Conservation (phyloP, 2,329 filamentous ascomycete species). For the Colletotrichum phormii region DNA sequence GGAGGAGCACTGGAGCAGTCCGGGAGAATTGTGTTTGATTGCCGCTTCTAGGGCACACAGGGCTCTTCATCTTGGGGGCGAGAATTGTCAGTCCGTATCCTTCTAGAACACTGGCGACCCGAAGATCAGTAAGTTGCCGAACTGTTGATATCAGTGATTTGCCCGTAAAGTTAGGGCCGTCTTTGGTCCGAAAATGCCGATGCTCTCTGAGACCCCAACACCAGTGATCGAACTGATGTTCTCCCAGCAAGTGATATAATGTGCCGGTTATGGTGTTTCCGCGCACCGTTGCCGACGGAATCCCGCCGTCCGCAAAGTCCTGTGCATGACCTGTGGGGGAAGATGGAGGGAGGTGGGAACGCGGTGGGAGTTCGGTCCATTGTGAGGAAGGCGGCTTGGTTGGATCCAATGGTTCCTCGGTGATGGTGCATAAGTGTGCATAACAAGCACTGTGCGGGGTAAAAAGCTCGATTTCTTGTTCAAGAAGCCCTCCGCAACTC, state of each 20-base stretch:
- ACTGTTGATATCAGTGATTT: neutral
- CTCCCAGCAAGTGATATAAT: neutral
- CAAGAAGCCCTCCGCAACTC: neutral
- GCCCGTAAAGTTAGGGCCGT: neutral
- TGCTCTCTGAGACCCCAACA: neutral
- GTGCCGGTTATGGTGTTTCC: neutral
- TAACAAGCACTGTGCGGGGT: conserved; percentile 14
- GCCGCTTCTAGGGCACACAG: conserved; percentile 8
- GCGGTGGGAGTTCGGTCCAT: conserved; percentile 16
- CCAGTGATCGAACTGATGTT: neutral
- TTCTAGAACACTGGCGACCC: conserved; percentile 29
- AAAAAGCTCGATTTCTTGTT: neutral
- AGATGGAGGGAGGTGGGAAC: neutral
- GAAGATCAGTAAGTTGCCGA: neutral
- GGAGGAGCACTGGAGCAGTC: neutral
- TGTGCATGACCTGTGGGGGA: conserved; percentile 7
- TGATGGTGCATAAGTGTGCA: neutral
- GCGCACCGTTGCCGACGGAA: conserved; percentile 22
- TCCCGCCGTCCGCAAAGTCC: conserved; percentile 11
- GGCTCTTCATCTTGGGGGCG: conserved; percentile 1
- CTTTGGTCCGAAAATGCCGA: neutral
- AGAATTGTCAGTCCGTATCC: conserved; percentile 14
- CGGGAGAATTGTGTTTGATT: conserved; percentile 5
- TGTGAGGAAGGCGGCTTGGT: neutral
- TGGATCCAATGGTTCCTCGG: conserved; percentile 3